Evolutionary conservation across 208 protist genomes (phyloP).

Genomic region (Angomonas deanei): DNA sequence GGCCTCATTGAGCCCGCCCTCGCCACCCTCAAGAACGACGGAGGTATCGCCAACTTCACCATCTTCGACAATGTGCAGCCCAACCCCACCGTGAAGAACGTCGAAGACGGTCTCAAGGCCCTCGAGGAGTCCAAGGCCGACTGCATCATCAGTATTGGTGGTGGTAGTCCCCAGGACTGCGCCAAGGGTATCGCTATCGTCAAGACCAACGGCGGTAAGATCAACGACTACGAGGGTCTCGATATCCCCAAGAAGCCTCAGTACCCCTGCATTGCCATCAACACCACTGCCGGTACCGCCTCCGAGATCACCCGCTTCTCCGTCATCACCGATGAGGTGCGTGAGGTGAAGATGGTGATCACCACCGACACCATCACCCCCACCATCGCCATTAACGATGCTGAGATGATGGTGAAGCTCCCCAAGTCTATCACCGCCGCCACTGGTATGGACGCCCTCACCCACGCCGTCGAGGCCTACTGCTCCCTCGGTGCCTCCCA

Average conservation of each 20-base stretch:
- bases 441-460: slow-evolving; percentile 90
- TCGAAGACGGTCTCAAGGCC: slow-evolving; percentile 41
- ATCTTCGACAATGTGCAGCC: slow-evolving; percentile 61
- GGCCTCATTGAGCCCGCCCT: slow-evolving; percentile 53
- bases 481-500: slow-evolving; percentile 42
- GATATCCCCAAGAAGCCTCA: slow-evolving; percentile 39
- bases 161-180: slow-evolving; percentile 82
- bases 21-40: slow-evolving; percentile 44
- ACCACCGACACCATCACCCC: slow-evolving; percentile 49
- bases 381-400: slow-evolving; percentile 76
- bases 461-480: slow-evolving; percentile 87
- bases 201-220: slow-evolving; percentile 58
- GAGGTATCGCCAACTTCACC: slow-evolving; percentile 30
- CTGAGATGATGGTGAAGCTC: slow-evolving; percentile 62
- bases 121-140: slow-evolving; percentile 48
- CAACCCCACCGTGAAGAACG: slow-evolving; percentile 59
- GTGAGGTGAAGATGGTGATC: slow-evolving; percentile 69
- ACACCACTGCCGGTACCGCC: slow-evolving; percentile 87
- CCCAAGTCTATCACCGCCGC: slow-evolving; percentile 76
- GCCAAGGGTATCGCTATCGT: slow-evolving; percentile 82
- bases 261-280: slow-evolving; percentile 56
- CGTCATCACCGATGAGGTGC: slow-evolving; percentile 76
- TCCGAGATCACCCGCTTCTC: slow-evolving; percentile 88
- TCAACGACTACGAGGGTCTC: slow-evolving; percentile 56
- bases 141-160: slow-evolving; percentile 75